Evolutionary conservation across 257 asterid genomes (phyloP).

Genomic region (Solanum habrochaites): DNA sequence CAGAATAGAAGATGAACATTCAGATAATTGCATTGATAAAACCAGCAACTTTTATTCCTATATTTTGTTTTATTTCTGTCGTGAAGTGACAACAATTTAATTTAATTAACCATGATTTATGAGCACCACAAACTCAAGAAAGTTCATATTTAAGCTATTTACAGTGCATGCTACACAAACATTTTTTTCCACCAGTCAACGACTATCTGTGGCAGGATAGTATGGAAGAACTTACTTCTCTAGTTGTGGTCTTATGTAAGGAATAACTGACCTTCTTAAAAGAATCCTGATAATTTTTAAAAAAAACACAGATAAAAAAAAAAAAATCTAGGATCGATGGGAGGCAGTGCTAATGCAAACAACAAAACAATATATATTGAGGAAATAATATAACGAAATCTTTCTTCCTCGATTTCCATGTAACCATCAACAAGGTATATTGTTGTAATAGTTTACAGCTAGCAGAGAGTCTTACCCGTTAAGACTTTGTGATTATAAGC

Average conservation of each 20-base stretch:
- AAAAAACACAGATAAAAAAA: too few relatives aligned
- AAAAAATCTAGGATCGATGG: not conserved
- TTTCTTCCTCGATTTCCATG: too few relatives aligned
- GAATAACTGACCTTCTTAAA: slow-evolving; percentile 77
- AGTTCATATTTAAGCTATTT: not conserved
- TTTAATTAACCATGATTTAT: not conserved
- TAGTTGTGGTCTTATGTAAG: slow-evolving; percentile 84
- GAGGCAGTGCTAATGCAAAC: not conserved
- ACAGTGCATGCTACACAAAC: not conserved
- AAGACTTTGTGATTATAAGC: too few relatives aligned
- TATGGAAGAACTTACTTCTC: slow-evolving; percentile 51
- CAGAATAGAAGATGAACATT: not conserved
- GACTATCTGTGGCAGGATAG: not conserved
- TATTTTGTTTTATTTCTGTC: not conserved
- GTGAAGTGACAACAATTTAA: not conserved
- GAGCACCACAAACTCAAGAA: not conserved
- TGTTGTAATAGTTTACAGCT: too few relatives aligned
- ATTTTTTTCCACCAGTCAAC: not conserved
- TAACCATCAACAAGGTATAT: too few relatives aligned
- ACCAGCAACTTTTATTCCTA: not conserved
- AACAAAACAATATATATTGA: not conserved
- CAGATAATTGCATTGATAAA: not conserved
- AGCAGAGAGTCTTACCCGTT: too few relatives aligned
- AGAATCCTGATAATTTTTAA: slow-evolving; percentile 50
- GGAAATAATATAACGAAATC: not conserved